Evolutionary conservation across 805 yeast species (phyloP).

Genomic region (Clavispora santaluciae): DNA sequence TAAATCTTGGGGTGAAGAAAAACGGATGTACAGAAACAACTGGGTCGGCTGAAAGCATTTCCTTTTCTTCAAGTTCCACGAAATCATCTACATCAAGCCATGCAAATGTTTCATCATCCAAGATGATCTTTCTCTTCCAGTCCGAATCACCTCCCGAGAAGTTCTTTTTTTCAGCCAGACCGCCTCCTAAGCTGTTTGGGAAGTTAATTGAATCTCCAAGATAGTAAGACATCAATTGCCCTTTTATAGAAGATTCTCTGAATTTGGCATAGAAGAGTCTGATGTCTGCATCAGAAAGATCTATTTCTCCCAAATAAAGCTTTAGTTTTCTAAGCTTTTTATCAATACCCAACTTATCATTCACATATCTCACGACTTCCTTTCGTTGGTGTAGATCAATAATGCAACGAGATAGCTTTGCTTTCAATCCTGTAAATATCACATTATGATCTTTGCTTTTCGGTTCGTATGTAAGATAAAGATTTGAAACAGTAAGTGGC

Average conservation of each 20-base stretch:
- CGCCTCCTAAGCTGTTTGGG: not conserved
- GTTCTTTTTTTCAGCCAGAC: not conserved
- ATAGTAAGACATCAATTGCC: slow-evolving; percentile 16
- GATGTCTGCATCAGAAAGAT: slow-evolving; percentile 63
- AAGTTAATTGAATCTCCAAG: slow-evolving; percentile 7
- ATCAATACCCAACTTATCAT: slow-evolving; percentile 32
- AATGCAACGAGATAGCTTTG: slow-evolving; percentile 27
- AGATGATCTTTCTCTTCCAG: not conserved
- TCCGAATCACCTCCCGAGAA: not conserved
- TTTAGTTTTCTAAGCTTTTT: slow-evolving; percentile 47
- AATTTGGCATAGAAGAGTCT: slow-evolving; percentile 62
- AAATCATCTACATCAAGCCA: slow-evolving; percentile 82
- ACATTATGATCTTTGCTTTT: slow-evolving; percentile 20
- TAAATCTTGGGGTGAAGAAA: slow-evolving; percentile 51
- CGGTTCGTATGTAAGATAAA: slow-evolving; percentile 25
- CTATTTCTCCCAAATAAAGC: slow-evolving; percentile 65
- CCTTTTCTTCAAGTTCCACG: slow-evolving; percentile 57
- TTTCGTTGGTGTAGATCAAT: slow-evolving; percentile 40
- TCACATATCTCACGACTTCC: slow-evolving; percentile 31
- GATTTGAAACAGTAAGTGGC: slow-evolving; percentile 36
- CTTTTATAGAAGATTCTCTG: slow-evolving; percentile 44
- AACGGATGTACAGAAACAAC: slow-evolving; percentile 43
- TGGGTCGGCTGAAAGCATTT: slow-evolving; percentile 38
- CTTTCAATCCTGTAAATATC: slow-evolving; percentile 37
- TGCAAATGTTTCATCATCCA: slow-evolving; percentile 26